Evolutionary conservation across 2,329 filamentous ascomycete genomes (phyloP).

Genomic region (Hypoxylon sp.): DNA sequence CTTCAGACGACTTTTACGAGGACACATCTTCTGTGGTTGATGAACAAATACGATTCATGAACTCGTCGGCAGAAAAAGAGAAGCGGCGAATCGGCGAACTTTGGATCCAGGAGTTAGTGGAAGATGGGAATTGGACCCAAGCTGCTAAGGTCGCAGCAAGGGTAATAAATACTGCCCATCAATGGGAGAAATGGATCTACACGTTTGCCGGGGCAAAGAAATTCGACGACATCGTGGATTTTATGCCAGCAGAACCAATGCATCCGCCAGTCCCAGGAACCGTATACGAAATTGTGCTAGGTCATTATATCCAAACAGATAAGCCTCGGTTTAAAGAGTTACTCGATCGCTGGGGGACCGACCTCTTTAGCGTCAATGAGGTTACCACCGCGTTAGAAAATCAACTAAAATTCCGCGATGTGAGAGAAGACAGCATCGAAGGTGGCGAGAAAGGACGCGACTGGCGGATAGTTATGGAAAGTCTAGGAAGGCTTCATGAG

Average conservation of each 20-base stretch:
- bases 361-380: constrained; percentile 81
- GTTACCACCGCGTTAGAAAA: constrained; percentile 83
- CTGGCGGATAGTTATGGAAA: constrained; percentile 89
- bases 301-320: constrained; percentile 85
- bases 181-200: constrained; percentile 97
- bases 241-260: constrained; percentile 81
- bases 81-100: constrained; percentile 91
- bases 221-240: constrained; percentile 88
- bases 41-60: constrained; percentile 63
- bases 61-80: constrained; percentile 80
- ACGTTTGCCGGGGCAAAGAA: constrained; percentile 85
- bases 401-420: constrained; percentile 78
- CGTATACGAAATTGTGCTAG: constrained; percentile 88
- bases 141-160: constrained; percentile 85
- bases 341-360: constrained; percentile 82
- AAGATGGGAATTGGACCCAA: constrained; percentile 74
- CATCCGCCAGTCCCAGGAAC: constrained; percentile 80
- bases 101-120: constrained; percentile 88
- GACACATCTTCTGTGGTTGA: constrained; percentile 72
- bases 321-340: constrained; percentile 79
- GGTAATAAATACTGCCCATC: constrained; percentile 78
- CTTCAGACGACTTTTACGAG: constrained; percentile 75
- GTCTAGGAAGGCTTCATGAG: constrained; percentile 84
- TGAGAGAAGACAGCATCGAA: constrained; percentile 78
- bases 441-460: constrained; percentile 77